These are phyloP conservation scores for Fraxinus sp. DNA, from an alignment of 305 asterid genomes.

Conservation along the genomic window DNA sequence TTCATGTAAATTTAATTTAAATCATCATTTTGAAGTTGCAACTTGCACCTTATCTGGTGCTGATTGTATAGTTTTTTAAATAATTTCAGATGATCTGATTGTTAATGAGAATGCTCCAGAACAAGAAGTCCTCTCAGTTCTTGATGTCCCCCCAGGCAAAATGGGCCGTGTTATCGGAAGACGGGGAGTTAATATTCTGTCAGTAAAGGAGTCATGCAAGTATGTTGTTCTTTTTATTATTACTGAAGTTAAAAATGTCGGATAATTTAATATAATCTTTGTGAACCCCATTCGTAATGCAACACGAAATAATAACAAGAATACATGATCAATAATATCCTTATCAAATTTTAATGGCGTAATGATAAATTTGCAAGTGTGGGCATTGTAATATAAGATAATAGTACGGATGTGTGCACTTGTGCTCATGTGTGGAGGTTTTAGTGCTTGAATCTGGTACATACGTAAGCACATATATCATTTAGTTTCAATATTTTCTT, in stretches of 20 bases:
- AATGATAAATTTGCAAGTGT: background rate
- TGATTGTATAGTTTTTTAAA: conserved; percentile 25
- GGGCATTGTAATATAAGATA: background rate
- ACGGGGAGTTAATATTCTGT: conserved; percentile 73
- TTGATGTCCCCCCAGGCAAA: conserved; percentile 82
- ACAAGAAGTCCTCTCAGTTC: conserved; percentile 77
- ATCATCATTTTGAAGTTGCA: background rate
- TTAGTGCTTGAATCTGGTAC: background rate
- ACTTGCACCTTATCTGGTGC: conserved; percentile 14
- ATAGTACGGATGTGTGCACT: background rate
- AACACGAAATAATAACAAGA: background rate
- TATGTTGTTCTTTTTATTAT: conserved; percentile 29
- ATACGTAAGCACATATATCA: background rate
- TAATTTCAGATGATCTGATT: conserved; percentile 48
- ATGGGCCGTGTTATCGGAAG: conserved; percentile 92
- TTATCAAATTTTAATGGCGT: background rate
- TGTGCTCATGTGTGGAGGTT: background rate
- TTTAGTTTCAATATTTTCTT: background rate
- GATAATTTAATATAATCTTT: background rate
- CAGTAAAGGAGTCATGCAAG: conserved; percentile 90
- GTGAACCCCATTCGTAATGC: background rate
- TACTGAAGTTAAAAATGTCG: background rate
- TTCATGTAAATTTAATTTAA: background rate
- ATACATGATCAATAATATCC: background rate
- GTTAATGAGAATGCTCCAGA: conserved; percentile 56